Base-by-base conservation (phyloP, 805 yeast species). In the Candida schatavii region DNA sequence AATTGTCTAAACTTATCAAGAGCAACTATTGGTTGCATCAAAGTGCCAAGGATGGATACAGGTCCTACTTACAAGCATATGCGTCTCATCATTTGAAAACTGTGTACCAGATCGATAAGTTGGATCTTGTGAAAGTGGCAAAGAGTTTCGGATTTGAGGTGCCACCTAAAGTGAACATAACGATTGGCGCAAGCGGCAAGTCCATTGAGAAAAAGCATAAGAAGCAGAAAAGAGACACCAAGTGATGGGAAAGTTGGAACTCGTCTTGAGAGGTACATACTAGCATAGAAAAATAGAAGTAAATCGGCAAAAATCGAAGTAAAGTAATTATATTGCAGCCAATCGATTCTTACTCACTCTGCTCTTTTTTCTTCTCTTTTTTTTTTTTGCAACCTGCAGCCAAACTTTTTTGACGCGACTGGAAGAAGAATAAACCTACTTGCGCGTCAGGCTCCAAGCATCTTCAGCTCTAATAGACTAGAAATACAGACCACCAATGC, bases 51-150 rank as follows among this genome's bases (percentile, higher is more conserved):
- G 99, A 93, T 60, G 99, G 99, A 46, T 93, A 93, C 72, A 79
- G 97, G 62, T 81, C 98, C 2, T 93, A 93, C 66, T 75, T 93
- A 56, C 99, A 93, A 69, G 98, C 99, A 4, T 93, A 93, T 60
- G 90, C 99, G 5, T 85, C 96, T 18, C 99, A 93, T 67, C 96
- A 90, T 58, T 74, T 93, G 66, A 93, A 93, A 66, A 87, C 97
- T 2, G 99, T 93, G 13, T 93, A 93, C 61, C 95, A 90, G 68
- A 88, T 93, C 54, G 98, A 93, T 66, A 88, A 90, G 68, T 75
- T 93, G 46, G 99, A 93, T 63, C 72, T 93, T 49, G 91, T 83
- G 27, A 93, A 91, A 70, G 97, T 93, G 23, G 99, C 97, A 42
- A 87, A 84, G 63, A 85, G 96, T 11, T 93, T 87, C 64, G 99